Conservation (phyloP, 2,329 filamentous ascomycete species). For the Phoma herbarum region DNA sequence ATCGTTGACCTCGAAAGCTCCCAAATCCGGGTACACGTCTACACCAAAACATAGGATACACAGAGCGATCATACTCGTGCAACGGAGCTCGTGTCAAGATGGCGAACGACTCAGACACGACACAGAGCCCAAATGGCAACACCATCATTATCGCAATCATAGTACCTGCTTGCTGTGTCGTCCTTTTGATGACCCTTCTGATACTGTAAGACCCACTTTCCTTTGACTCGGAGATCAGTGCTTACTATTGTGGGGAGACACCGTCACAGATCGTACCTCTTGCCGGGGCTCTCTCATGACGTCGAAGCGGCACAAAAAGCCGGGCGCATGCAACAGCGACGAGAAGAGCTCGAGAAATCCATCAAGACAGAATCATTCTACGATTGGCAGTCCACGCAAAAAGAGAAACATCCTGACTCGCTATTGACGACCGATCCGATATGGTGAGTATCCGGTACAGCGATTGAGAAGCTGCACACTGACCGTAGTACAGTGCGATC, state of each 20-base stretch:
- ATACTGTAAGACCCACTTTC: conserved; percentile 34
- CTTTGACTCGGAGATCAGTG: conserved; percentile 1
- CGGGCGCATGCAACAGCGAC: conserved; percentile 38
- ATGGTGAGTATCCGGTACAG: conserved; percentile 31
- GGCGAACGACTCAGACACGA: conserved; percentile 5
- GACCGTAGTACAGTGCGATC: conserved; percentile 41
- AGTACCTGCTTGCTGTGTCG: conserved; percentile 43
- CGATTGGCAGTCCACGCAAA: conserved; percentile 44
- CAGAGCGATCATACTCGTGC: neutral
- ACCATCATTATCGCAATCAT: conserved; percentile 43
- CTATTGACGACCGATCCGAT: conserved; percentile 33
- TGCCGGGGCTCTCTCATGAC: conserved; percentile 29
- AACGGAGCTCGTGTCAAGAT: neutral
- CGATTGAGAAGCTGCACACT: neutral
- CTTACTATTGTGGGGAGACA: conserved; percentile 20
- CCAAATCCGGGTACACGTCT: neutral
- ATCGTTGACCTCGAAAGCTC: conserved; percentile 15
- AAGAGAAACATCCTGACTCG: conserved; percentile 29
- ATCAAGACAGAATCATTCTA: conserved; percentile 45
- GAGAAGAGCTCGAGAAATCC: conserved; percentile 40
- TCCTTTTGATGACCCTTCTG: conserved; percentile 43
- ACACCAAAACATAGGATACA: neutral
- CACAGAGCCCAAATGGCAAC: conserved; percentile 17
- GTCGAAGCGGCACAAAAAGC: conserved; percentile 29
- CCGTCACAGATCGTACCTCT: conserved; percentile 34